Base-by-base conservation (phyloP, 352 stramenopile genomes). In the Phytophthora fragariaefolia region DNA sequence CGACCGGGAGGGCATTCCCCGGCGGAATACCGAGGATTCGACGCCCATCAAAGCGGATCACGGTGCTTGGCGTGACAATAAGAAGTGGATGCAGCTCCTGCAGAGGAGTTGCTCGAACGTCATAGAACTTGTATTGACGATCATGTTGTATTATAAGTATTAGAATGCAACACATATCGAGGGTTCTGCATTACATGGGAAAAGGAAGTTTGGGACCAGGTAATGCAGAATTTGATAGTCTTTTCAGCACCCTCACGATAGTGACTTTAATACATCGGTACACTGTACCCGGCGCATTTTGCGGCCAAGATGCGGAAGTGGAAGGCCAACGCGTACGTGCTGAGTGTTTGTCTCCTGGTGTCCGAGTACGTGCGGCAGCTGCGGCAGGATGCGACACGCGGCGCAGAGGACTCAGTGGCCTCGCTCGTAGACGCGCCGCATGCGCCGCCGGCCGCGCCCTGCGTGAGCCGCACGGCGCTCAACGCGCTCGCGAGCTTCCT, bases 401-500 rank as follows among this genome's bases (percentile, higher is more conserved):
- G 17, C n/a, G 53, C 58, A 1, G 62, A 78, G 10, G 52, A 73
- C 59, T 77, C 71, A n/a, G 48, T 74, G 15, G 48, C 58, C 0
- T 62, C 71, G 3, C 24, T 78, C 10, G 56, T 67, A 20, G 67
- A 61, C 42, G 58, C 57, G 1, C 32, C 61, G 12, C 46, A 55
- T 2, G 20, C 24, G 2, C 26, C 59, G 43, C 18, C 61, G 6
- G 28, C 38, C n/a, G 34, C 59, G 3, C 43, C 55, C 6, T 43
- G 43, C 20, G 59, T 87, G n/a, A 75, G 56, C 24, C 66, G 66
- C 30, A 24, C 67, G 53, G 63, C 82, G 28, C 67, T 90, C 17
- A 79, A 83, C 26, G 66, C 53, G 1, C 63, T 92, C 17, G 80
- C 76, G 23, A 68, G 69, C 32, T 91, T 92, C 57, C 73, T 92